These are phyloP conservation scores for Phalaenopsis equestris DNA, from an alignment of 106 monocot genomes.

Conservation along the genomic window DNA sequence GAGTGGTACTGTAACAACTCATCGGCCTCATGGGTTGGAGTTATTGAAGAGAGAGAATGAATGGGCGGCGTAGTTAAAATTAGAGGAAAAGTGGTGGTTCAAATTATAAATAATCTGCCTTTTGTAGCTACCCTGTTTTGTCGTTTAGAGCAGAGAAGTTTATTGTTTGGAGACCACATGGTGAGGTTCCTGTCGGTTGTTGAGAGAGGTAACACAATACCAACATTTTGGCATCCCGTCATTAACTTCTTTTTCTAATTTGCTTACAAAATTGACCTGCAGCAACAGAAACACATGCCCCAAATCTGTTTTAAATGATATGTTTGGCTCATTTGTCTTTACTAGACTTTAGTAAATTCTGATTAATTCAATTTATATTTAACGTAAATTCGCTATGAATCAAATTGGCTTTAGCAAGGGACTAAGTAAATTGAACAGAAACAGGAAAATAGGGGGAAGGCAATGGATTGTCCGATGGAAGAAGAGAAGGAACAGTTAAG, in stretches of 20 bases:
- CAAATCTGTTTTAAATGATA: not conserved
- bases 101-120: not conserved
- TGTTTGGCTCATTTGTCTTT: too few species aligned
- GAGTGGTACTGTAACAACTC: too few species aligned
- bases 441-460: not conserved
- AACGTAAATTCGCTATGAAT: too few species aligned
- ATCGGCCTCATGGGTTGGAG: too few species aligned
- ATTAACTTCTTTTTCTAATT: too few species aligned
- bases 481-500: not conserved
- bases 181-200: not conserved
- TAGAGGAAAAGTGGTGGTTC: not conserved
- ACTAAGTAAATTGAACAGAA: too few species aligned
- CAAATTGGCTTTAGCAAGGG: too few species aligned
- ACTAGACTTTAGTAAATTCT: too few species aligned
- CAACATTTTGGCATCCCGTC: not conserved
- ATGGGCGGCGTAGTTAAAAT: not conserved
- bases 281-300: too few species aligned
- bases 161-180: not conserved
- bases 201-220: not conserved
- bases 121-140: slow-evolving; percentile 3
- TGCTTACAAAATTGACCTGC: too few species aligned
- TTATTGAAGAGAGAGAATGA: not conserved
- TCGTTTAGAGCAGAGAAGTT: not conserved
- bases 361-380: too few species aligned
- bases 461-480: not conserved